These are phyloP conservation scores for Pestalotiopsis sp. DNA, from an alignment of 2,329 filamentous ascomycete species.

Conservation along the genomic window DNA sequence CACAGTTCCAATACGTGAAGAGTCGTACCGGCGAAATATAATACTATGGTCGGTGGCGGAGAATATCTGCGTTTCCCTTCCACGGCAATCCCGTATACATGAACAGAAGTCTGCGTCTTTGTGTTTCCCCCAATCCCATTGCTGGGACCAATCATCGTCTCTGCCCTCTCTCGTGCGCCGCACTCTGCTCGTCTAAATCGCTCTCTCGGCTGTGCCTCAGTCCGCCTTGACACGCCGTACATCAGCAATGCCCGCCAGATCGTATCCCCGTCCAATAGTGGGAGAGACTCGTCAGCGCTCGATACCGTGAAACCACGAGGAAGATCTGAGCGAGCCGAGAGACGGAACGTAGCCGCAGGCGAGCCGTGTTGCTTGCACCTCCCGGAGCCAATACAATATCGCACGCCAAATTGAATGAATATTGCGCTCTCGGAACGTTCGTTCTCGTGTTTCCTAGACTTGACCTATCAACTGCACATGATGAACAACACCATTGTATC, in stretches of 20 bases:
- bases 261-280: not conserved
- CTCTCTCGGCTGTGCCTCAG: not conserved
- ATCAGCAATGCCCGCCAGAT: not conserved
- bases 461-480: not conserved
- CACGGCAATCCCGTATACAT: not conserved
- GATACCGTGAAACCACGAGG: conserved; percentile 1
- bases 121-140: not conserved
- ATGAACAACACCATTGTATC: not conserved
- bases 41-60: not conserved
- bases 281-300: not conserved
- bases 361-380: not conserved
- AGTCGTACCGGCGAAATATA: not conserved
- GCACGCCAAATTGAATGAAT: not conserved
- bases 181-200: not conserved
- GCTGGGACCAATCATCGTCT: conserved; percentile 5
- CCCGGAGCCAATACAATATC: not conserved
- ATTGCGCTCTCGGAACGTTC: not conserved
- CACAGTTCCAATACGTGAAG: not conserved
- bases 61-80: not conserved
- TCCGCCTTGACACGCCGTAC: not conserved
- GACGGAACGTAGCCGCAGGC: not conserved
- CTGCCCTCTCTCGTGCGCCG: not conserved
- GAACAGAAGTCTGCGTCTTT: not conserved
- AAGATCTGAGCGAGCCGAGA: not conserved
- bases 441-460: not conserved